Percentiles rank a stretch among this genome's conserved stretches.
Evolutionary conservation across 345 rosid genomes (phyloP).

Genomic region (Brassica carinata): DNA sequence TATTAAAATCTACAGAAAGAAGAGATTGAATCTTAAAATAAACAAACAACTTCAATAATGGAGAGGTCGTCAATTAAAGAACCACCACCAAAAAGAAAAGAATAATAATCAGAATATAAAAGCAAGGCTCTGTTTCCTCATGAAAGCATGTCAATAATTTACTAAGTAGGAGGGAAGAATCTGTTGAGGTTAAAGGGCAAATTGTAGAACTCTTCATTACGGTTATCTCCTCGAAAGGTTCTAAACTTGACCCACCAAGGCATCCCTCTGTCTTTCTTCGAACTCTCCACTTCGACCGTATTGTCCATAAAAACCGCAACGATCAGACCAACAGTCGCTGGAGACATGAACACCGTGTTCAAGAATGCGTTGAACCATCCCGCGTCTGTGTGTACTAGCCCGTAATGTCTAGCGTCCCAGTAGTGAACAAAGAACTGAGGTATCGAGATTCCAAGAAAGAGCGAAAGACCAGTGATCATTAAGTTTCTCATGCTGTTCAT

Average conservation of each 20-base stretch:
- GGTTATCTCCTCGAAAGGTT: conserved; percentile 83
- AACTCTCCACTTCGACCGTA: conserved; percentile 73
- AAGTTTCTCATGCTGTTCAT: conserved; percentile 96
- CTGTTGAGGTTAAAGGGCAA: conserved; percentile 94
- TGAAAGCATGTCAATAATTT: neutral
- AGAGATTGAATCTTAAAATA: neutral
- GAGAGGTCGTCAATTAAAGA: neutral
- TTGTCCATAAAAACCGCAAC: conserved; percentile 82
- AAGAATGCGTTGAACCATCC: conserved; percentile 86
- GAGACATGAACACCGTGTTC: conserved; percentile 87
- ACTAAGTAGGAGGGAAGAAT: conserved; percentile 87
- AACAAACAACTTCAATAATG: neutral
- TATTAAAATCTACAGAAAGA: conserved; percentile 11
- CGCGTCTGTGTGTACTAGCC: conserved; percentile 81
- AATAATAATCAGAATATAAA: conserved; percentile 4
- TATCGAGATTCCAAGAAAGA: conserved; percentile 84
- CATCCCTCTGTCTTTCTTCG: conserved; percentile 93
- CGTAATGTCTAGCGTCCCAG: conserved; percentile 57
- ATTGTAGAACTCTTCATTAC: conserved; percentile 94
- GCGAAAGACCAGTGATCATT: conserved; percentile 75
- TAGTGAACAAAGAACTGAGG: conserved; percentile 82
- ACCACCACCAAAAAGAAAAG: conserved; percentile 14
- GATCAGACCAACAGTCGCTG: conserved; percentile 75
- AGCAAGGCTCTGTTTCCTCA: neutral
- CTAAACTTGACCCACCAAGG: conserved; percentile 98